Evolutionary conservation across 169 alveolate species (phyloP), one percentile per base, ranked within the genome.

Genomic region (Plasmodium vivax): DNA sequence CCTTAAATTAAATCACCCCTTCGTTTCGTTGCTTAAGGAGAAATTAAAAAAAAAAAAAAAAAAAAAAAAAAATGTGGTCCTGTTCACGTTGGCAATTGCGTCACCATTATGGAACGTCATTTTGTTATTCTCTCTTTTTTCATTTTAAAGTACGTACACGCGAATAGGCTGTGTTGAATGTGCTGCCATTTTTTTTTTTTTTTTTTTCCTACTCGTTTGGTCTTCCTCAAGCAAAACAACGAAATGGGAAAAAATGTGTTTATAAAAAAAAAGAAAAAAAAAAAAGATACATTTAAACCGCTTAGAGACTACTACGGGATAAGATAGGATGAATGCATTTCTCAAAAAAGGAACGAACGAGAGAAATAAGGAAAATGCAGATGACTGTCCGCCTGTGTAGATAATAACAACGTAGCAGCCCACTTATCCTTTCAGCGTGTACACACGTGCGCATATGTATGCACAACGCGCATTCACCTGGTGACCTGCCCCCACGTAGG

Each of bases 211-310:
- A 34, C 16, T n/a, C 16, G 1, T 23, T 73, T 73, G 38, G 34
- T 73, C 14, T 12, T 77, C 30, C 56, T 77, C n/a, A 36, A 77
- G 47, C 23, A 14, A 77, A 36, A 77, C 30, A 6, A 77, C 16
- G n/a, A 0, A 38, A 36, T 14, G 8, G 47, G 47, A 19, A 19
- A 7, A 16, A 16, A 2, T 71, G 80, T 1, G 12, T 16, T 14
- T 71, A 30, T 36, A 16, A 75, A 36, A 75, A n/a, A 75, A 19
- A 10, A 75, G 38, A 77, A 77, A 77, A 77, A 77, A 77, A 77
- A 77, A 77, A 16, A 77, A 38, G 38, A 77, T 23, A 77, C 47
- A 77, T 51, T 36, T 38, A 34, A 27, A 27, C 6, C 27, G 2
- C 47, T 77, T 38, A 45, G 19, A 23, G 10, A 51, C 14, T 38